These are phyloP conservation scores for Spirogloea muscicola DNA, from an alignment of 139 green algal species.

Conservation along the genomic window DNA sequence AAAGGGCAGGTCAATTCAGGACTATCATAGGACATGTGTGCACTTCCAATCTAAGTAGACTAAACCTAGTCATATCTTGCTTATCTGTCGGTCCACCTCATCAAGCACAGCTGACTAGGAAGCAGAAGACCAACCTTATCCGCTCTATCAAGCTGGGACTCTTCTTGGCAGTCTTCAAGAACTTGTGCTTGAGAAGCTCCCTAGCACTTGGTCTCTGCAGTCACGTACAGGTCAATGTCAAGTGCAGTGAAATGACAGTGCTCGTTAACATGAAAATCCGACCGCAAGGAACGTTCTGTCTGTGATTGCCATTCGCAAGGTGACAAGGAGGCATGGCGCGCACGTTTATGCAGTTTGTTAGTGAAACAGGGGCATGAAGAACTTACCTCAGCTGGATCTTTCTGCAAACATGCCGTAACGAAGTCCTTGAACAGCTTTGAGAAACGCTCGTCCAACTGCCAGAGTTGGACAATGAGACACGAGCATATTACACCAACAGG, in stretches of 20 bases:
- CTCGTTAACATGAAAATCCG: background rate
- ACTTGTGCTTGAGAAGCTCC: conserved; percentile 63
- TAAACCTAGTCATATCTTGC: no score
- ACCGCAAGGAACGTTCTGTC: background rate
- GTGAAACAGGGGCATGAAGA: background rate
- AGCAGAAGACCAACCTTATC: no score
- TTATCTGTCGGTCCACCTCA: no score
- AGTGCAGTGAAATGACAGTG: background rate
- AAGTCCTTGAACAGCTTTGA: conserved; percentile 82
- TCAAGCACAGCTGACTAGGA: no score
- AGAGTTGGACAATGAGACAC: background rate
- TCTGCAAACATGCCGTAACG: conserved; percentile 73
- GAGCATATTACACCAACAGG: background rate
- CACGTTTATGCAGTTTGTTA: background rate
- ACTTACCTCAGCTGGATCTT: conserved; percentile 48
- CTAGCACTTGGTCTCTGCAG: conserved; percentile 39
- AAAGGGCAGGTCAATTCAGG: no score
- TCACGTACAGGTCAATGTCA: background rate
- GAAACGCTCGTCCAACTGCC: conserved; percentile 53
- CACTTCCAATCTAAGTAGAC: no score
- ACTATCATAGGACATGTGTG: no score
- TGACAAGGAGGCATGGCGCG: background rate
- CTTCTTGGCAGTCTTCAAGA: conserved; percentile 48
- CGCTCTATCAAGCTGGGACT: no score
- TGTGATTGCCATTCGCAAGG: conserved; percentile 51